Evolutionary conservation across 2,329 filamentous ascomycete genomes (phyloP).

Genomic region (Trichoderma gracile): DNA sequence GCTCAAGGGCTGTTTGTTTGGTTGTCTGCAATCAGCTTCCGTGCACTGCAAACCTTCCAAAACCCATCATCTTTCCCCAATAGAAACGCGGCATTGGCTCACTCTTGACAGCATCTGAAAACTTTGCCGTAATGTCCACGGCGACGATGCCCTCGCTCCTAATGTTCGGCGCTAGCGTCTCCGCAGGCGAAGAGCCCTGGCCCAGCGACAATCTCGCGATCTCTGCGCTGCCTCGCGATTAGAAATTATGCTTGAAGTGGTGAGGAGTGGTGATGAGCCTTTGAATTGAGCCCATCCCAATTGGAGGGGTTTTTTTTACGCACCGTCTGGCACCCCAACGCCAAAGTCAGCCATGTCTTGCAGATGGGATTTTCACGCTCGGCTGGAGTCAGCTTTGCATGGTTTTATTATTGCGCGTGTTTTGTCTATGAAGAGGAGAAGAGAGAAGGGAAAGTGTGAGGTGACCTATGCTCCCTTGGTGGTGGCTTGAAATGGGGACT

Average conservation of each 20-base stretch:
- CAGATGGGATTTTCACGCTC: not conserved
- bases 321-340: slow-evolving; percentile 41
- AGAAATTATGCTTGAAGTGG: slow-evolving; percentile 31
- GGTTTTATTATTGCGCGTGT: not conserved
- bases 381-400: not conserved
- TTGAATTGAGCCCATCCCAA: slow-evolving; percentile 9
- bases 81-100: slow-evolving; percentile 30
- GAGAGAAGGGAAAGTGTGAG: not conserved
- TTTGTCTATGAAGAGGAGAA: not conserved
- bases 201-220: slow-evolving; percentile 46
- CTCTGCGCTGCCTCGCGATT: slow-evolving; percentile 37
- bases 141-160: slow-evolving; percentile 54
- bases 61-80: no score
- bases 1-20: slow-evolving; percentile 60
- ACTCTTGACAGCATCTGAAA: slow-evolving; percentile 56
- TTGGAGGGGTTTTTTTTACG: slow-evolving; percentile 26
- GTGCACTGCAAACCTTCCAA: not conserved
- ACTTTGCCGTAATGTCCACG: slow-evolving; percentile 60
- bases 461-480: slow-evolving; percentile 3
- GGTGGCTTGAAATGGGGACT: slow-evolving; percentile 21
- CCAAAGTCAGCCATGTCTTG: slow-evolving; percentile 41
- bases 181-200: slow-evolving; percentile 36
- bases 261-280: slow-evolving; percentile 10
- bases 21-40: not conserved
- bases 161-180: slow-evolving; percentile 44